A percentile compares a stretch with the other conserved stretches of the same genome.
Evolutionary conservation across 768 basidiomycete species (phyloP).

Genomic region (Nidularia sp.): DNA sequence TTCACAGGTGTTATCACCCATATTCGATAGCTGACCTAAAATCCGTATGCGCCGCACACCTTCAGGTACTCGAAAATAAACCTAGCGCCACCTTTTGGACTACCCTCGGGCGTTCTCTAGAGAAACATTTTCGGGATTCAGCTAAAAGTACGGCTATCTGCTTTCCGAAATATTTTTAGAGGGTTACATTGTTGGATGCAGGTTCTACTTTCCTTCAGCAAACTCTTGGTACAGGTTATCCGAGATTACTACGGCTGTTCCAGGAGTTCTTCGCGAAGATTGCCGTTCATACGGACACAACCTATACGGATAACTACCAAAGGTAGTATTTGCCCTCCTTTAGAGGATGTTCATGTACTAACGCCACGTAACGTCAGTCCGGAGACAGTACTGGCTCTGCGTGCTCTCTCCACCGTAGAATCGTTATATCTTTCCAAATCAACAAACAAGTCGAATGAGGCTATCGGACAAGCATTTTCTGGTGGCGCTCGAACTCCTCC

Average conservation of each 20-base stretch:
- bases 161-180: no score
- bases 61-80: constrained; percentile 80
- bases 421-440: constrained; percentile 85
- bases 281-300: constrained; percentile 91
- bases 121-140: constrained; percentile 77
- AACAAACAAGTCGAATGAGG: constrained; percentile 79
- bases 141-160: constrained; percentile 50
- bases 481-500: constrained; percentile 69
- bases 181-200: constrained; percentile 19
- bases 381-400: constrained; percentile 86
- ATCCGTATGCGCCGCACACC: not conserved
- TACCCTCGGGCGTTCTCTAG: constrained; percentile 72
- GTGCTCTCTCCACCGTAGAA: constrained; percentile 81
- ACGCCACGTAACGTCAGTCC: constrained; percentile 46
- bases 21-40: no score
- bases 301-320: constrained; percentile 81
- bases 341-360: not conserved
- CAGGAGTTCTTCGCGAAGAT: constrained; percentile 98
- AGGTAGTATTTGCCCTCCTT: constrained; percentile 43
- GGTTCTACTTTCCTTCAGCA: constrained; percentile 91
- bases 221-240: constrained; percentile 82
- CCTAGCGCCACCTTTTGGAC: constrained; percentile 93
- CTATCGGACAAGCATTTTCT: constrained; percentile 71
- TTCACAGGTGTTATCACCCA: not conserved
- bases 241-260: constrained; percentile 82